These are phyloP conservation scores for Aspergillus melleus DNA, from an alignment of 2,329 filamentous ascomycete genomes.

Conservation along the genomic window DNA sequence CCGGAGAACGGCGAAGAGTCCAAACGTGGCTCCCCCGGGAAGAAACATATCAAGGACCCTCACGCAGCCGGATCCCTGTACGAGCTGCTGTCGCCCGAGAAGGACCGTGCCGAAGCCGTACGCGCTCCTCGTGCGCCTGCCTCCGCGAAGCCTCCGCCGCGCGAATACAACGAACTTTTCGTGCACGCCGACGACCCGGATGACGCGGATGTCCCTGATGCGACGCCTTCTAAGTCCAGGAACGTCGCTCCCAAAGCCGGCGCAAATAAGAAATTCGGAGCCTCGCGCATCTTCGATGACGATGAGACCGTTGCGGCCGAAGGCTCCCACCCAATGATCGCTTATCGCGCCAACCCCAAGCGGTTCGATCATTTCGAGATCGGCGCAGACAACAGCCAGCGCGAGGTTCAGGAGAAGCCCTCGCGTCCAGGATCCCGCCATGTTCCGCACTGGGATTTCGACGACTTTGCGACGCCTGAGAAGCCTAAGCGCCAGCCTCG, in stretches of 20 bases:
- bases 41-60: slow-evolving; percentile 45
- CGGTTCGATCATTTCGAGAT: slow-evolving; percentile 70
- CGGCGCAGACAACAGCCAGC: slow-evolving; percentile 30
- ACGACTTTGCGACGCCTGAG: slow-evolving; percentile 80
- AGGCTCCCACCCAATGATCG: slow-evolving; percentile 41
- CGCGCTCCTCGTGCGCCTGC: slow-evolving; percentile 61
- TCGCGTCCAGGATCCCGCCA: slow-evolving; percentile 49
- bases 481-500: slow-evolving; percentile 68
- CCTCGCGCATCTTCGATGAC: slow-evolving; percentile 64
- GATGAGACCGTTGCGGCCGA: slow-evolving; percentile 51
- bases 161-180: slow-evolving; percentile 70
- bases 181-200: slow-evolving; percentile 50
- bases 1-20: slow-evolving; percentile 2
- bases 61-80: slow-evolving; percentile 62
- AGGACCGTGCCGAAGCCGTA: slow-evolving; percentile 49
- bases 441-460: slow-evolving; percentile 79
- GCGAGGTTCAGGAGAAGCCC: slow-evolving; percentile 28
- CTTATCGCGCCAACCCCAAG: slow-evolving; percentile 66
- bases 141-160: slow-evolving; percentile 69
- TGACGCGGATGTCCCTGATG: slow-evolving; percentile 25
- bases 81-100: slow-evolving; percentile 62
- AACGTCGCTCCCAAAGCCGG: slow-evolving; percentile 54
- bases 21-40: slow-evolving; percentile 36
- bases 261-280: slow-evolving; percentile 61
- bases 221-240: slow-evolving; percentile 24